Base-by-base conservation (phyloP, 2,329 filamentous ascomycete species). In the Lasiodiplodia hormozganensis region DNA sequence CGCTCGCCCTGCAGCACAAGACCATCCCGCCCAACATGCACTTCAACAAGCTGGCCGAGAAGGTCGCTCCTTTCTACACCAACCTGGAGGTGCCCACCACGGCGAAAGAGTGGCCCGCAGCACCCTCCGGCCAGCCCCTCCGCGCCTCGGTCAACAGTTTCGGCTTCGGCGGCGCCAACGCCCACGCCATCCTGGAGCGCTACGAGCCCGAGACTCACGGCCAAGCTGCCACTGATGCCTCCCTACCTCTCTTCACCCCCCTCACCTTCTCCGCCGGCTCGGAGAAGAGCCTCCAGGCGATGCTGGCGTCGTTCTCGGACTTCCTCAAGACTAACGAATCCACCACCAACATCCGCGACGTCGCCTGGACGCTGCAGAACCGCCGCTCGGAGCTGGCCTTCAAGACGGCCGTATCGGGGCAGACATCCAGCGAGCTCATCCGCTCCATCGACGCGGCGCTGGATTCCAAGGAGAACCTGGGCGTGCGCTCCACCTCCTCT, bases 1-100 rank as follows among this genome's bases (percentile, higher is more conserved):
- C 74, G 2, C 69, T 81, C 47, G 74, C 79, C 0, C 70, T 84
- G 23, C 75, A 80, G 69, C 69, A 80, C 70, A 69, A 70, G 6
- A 71, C 68, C 1, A 70, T 80, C n/a, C 78, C 77, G 2, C 72
- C 74, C 23, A 78, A 78, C 31, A 69, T 79, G 62, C 73, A 77
- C 31, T 73, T 78, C 43, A 69, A 70, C 28, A 72, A 75, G 51
- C 75, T 76, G 40, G 77, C 74, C 28, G 71, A 74, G 2, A 71
- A 71, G 8, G 73, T 81, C 4, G 73, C 43, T 7, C 58, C 65
- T 16, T 68, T 51, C 28, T 52, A 47, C 7, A 67, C 67, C 21
- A 68, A 71, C 36, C 36, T 72, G 16, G 25, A 60, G 38, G 21
- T 72, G 21, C 47, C 67, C n/a, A 70, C 57, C 11, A 31, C n/a